Evolutionary conservation across 768 basidiomycete species (phyloP).

Genomic region (Podaxis sp.): DNA sequence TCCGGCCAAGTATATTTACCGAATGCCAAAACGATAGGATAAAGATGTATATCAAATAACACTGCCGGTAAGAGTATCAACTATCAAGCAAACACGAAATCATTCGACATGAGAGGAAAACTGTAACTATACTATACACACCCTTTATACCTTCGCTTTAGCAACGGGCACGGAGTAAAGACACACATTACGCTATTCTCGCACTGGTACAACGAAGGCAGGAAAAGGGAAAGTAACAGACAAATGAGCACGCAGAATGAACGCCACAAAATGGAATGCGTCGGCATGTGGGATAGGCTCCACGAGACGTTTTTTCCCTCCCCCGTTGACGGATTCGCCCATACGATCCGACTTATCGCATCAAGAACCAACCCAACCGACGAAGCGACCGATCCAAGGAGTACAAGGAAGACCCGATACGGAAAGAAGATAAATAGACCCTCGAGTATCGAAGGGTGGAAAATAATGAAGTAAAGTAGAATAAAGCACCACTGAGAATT

Average conservation of each 20-base stretch:
- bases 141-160: background rate
- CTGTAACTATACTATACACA: slow-evolving; percentile 5
- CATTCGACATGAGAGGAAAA: background rate
- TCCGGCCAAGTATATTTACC: no score
- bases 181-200: background rate
- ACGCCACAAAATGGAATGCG: background rate
- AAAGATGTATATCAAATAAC: background rate
- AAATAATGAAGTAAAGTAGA: slow-evolving; percentile 1
- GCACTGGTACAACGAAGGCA: background rate
- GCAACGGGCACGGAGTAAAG: background rate
- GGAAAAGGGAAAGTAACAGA: background rate
- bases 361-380: background rate
- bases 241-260: background rate
- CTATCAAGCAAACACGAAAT: background rate
- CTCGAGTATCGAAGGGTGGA: background rate
- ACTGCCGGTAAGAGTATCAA: background rate
- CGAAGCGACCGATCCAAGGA: background rate
- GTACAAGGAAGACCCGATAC: background rate
- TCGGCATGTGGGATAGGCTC: background rate
- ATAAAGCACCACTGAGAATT: background rate
- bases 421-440: background rate
- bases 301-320: background rate
- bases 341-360: background rate
- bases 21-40: no score
- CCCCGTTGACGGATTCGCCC: background rate